Base-by-base conservation (phyloP, 2,329 filamentous ascomycete genomes). In the Zymoseptoria pseudotritici region DNA sequence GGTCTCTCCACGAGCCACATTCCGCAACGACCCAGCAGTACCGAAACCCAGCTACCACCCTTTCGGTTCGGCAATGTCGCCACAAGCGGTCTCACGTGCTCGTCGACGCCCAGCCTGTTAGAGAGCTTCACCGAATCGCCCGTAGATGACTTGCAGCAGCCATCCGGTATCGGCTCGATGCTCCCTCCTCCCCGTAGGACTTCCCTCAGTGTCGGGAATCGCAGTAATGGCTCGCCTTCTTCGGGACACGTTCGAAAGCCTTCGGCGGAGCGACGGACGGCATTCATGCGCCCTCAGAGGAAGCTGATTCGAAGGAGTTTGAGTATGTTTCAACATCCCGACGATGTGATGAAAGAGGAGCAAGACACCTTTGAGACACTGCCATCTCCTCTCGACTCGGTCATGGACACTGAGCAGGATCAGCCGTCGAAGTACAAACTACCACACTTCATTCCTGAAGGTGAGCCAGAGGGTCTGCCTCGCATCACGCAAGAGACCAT, bases 321-420 rank as follows among this genome's bases (percentile, higher is more conserved):
- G 71, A 97, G 94, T 82, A 99, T 99, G 94, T 99, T 96, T 76
- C 93, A 97, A 77, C 86, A 89, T 73, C 89, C 92, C 3, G 89
- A 85, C 66, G 94, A 97, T 72, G 82, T 97, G 58, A 89, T 96
- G 79, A 91, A 90, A 76, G 81, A 86, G 58, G 91, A 91, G 73
- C 79, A 87, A 65, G 83, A 85, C 53, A 83, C 83, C 57, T 78
- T 77, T 73, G 77, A 67, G 71, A 79, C 83, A 19, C 62, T 64
- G 22, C 61, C 65, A 6, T 56, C 61, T 82, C 36, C 36, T 17
- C 78, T 61, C 78, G 93, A 63, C 83, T 87, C 89, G 50, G 88
- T 93, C 59, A 90, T 89, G 83, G 91, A 96, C 72, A 80, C 94
- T 57, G 91, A 96, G 72, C 89, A 91, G 71, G 77, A 84, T 21